These are phyloP conservation scores for Diplodia sapinea DNA, from an alignment of 2,329 filamentous ascomycete species.

Conservation along the genomic window DNA sequence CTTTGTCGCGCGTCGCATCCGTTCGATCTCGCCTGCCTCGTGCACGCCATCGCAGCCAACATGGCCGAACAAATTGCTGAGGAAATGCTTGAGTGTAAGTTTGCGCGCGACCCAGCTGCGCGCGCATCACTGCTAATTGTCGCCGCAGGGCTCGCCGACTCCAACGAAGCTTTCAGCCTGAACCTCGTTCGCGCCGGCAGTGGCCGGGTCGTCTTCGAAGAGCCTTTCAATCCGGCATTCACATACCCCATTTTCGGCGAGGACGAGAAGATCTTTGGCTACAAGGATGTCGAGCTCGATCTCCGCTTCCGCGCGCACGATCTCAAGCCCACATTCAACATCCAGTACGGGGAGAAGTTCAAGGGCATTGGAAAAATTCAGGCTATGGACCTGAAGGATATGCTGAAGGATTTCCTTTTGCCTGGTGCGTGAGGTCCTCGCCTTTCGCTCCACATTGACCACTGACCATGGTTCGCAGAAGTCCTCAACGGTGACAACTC, in stretches of 20 bases:
- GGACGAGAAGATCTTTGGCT: constrained; percentile 90
- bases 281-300: constrained; percentile 78
- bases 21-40: background rate
- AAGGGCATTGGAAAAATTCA: constrained; percentile 69
- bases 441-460: background rate
- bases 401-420: constrained; percentile 69
- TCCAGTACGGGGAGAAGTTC: constrained; percentile 75
- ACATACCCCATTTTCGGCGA: constrained; percentile 94
- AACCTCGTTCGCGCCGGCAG: constrained; percentile 44
- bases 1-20: background rate
- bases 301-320: constrained; percentile 74
- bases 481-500: constrained; percentile 57
- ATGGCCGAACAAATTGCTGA: constrained; percentile 13
- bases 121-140: constrained; percentile 21
- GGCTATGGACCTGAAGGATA: constrained; percentile 70
- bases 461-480: constrained; percentile 53
- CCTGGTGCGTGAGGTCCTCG: constrained; percentile 57
- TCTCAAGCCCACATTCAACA: constrained; percentile 76
- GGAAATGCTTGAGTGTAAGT: constrained; percentile 45
- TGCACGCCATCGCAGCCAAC: background rate
- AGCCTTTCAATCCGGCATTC: constrained; percentile 81
- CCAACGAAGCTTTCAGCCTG: constrained; percentile 48
- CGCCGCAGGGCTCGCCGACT: constrained; percentile 39
- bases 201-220: constrained; percentile 53
- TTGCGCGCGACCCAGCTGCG: background rate